Base-by-base conservation (phyloP, 164 flowering plant genomes). In the Umbilicus rupestris region DNA sequence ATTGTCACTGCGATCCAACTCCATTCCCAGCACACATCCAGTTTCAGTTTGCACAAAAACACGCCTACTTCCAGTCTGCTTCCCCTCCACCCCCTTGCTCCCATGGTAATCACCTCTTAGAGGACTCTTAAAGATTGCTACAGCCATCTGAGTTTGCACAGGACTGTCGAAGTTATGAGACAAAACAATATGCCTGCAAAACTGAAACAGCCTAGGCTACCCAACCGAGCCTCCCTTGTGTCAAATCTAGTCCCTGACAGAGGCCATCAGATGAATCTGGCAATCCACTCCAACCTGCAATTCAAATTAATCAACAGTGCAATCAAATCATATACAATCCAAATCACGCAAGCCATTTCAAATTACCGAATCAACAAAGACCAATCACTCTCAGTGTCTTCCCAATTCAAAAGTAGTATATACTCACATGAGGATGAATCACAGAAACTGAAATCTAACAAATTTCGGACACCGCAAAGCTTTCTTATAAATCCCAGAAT, bases 21-120 rank as follows among this genome's bases (percentile, higher is more conserved):
- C 92, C 86, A 87, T 79, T 22, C 89, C 92, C 74, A 85, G 65
- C 12, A 87, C 92, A 71, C 86, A 83, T 15, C 92, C 92, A 11
- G 79, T 81, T 44, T 85, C 92, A 0, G 88, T 87, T 63, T 85
- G 92, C 67, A 85, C 92, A 77, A 87, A 87, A 64, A 85, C 87
- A 39, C 88, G 78, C 66, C 92, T 81, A 70, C 82, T 81, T 3
- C 89, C 84, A 7, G 85, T 22, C 24, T 78, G 70, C 52, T 77
- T 82, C 44, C 79, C 81, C 63, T 77, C 85, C 74, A 73, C 66
- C 66, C 80, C 69, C 31, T 65, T 64, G 69, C 41, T 83, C 37
- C 78, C 78, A 66, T 71, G 83, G 72, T 72, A 85, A 46, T 87
- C 88, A 64, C 83, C 75, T 10, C 78, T 63, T 2, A 85, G 74